Base-by-base conservation (phyloP, 2,329 filamentous ascomycete genomes). In the Alternaria incomplexa region DNA sequence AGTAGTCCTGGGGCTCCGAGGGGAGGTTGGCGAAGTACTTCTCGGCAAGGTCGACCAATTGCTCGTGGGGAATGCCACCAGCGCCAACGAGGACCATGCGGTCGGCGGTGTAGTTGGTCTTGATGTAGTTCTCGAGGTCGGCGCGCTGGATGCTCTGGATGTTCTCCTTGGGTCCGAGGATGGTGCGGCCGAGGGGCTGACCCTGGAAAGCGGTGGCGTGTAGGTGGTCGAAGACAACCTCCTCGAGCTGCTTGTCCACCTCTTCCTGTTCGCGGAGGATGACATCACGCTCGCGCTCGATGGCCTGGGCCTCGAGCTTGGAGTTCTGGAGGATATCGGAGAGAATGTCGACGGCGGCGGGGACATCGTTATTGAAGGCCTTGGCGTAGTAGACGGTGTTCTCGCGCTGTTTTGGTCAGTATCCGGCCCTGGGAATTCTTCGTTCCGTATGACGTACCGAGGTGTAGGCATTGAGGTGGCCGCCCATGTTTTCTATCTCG, bases 381-480 rank as follows among this genome's bases (percentile, higher is more conserved):
- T 98, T 97, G 84, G 96, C 96, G 84, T 98, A 99, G 89, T 99
- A 99, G 80, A 99, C 96, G 77, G 96, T 99, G 89, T 97, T 98
- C 85, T 99, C 96, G 83, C 96, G 93, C 94, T 82, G 71, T 66
- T 28, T 93, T 77, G 67, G 66, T 79, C 72, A 78, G 65, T 66
- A 61, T 58, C 32, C 48, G 30, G 44, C 54, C 22, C 65, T 45
- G 44, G 13, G 2, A 11, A 17, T 56, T 23, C 32, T 12, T 32
- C 9, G 36, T 6, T 50, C 30, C 15, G 28, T 17, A 43, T 17
- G 62, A 70, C 91, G 79, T 90, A 97, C 94, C 86, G 95, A 98
- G 77, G 96, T 99, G 87, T 99, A 99, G 82, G 96, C 96, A 85
- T 99, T 99, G 77, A 99, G 88, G 86, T 99, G 96, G 71, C 93